Percentiles rank a stretch among this genome's conserved stretches.
phyloP scores from a whole-genome alignment of 345 rosid genomes.

The Eucalyptus polyanthemos region DNA sequence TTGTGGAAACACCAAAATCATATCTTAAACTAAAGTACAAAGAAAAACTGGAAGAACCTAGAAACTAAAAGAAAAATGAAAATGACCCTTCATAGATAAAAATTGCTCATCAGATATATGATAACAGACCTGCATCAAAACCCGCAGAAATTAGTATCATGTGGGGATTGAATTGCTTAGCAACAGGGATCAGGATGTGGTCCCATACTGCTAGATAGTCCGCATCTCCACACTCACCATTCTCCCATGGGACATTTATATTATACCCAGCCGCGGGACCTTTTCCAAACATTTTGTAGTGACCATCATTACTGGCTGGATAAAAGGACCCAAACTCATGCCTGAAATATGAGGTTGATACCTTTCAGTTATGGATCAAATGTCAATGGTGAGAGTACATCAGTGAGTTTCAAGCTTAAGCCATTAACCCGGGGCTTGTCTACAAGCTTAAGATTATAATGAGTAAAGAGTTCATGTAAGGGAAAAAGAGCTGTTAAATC shows the following conservation, averaged over 20 bases:
- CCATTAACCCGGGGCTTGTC: neutral
- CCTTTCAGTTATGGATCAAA: neutral
- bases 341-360: conserved; percentile 24
- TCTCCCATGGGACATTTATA: conserved; percentile 95
- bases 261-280: conserved; percentile 87
- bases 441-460: neutral
- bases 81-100: neutral
- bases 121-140: conserved; percentile 79
- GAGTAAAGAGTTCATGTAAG: neutral
- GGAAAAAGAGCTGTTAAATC: neutral
- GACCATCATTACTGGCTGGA: conserved; percentile 68
- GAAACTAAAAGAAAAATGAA: neutral
- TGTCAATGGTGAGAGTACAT: neutral
- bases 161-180: conserved; percentile 64
- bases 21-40: neutral
- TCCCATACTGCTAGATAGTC: conserved; percentile 96
- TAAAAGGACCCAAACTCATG: conserved; percentile 78
- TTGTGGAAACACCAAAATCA: neutral
- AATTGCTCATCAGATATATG: neutral
- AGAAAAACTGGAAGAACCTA: neutral
- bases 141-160: conserved; percentile 80
- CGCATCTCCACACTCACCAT: conserved; percentile 67
- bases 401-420: neutral
- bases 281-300: conserved; percentile 68
- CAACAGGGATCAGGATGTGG: conserved; percentile 79